Base-by-base conservation (phyloP, 192 early-diverging fungal species). In the Gigaspora rosea region DNA sequence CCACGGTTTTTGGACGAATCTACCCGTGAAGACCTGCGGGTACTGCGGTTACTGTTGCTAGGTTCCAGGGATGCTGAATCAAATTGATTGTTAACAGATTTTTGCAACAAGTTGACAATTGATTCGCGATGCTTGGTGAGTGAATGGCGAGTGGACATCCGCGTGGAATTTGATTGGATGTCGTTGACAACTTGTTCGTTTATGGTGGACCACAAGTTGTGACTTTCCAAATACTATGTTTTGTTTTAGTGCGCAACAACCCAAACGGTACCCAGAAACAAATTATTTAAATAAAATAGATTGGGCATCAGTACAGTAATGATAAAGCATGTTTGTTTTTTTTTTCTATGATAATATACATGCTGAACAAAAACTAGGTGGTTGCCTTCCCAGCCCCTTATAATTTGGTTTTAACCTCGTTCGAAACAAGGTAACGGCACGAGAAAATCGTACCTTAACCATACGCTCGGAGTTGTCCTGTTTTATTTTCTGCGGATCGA, bases 401-500 rank as follows among this genome's bases (percentile, higher is more conserved):
- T 47, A 66, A 47, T 69, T 69, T 41, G 20, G 48, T 69, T 66
- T 66, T 50, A 51, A 52, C 20, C 67, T 69, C 20, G 20, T 50
- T 41, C 56, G 18, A 54, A 46, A 46, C 54, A 57, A 35, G 10
- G 33, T 41, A 72, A 72, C 32, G 33, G 46, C 35, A 56, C 46
- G 46, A 62, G 32, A 58, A 35, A 47, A 58, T 65, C 81, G 77
- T 82, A 86, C 87, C 72, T 88, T 83, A 32, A 82, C 64, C 64
- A 91, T 81, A n/a, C 80, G 81, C 52, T 89, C 88, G 62, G 85
- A 86, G 41, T 88, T 87, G 70, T 88, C 84, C 4, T 76, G 56
- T 41, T 84, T 86, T 61, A 83, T 71, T 70, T 79, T 85, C 52
- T 81, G 80, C 2, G 88, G 87, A 51, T 89, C 86, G 63, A 76